Percentiles rank a stretch among this genome's conserved stretches.
Evolutionary conservation across 495 filamentous ascomycete species (phyloP).

Genomic region (Amniculicola lignicola): DNA sequence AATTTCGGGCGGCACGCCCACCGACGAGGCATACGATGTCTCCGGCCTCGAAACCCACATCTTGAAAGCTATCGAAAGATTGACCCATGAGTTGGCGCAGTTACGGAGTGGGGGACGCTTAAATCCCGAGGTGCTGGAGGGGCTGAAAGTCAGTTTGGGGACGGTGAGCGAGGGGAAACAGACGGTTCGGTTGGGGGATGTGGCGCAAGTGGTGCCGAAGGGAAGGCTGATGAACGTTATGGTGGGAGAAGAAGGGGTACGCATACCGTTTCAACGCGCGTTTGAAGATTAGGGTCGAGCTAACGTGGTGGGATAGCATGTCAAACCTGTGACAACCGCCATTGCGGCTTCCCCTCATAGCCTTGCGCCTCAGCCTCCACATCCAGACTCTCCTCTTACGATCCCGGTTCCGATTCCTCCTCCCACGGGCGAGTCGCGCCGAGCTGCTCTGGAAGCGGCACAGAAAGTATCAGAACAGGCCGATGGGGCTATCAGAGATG

Average conservation of each 20-base stretch:
- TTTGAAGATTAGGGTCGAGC: not conserved
- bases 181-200: conserved; percentile 60
- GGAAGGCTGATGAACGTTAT: conserved; percentile 65
- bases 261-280: conserved; percentile 23
- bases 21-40: conserved; percentile 67
- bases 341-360: conserved; percentile 65
- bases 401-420: conserved; percentile 70
- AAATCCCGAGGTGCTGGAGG: conserved; percentile 64
- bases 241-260: conserved; percentile 59
- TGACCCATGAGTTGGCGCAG: conserved; percentile 62
- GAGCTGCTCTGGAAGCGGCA: conserved; percentile 52
- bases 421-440: conserved; percentile 60
- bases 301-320: conserved; percentile 50
- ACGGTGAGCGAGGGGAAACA: conserved; percentile 39
- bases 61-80: conserved; percentile 51
- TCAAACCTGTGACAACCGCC: conserved; percentile 70
- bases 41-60: conserved; percentile 61
- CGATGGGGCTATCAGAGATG: conserved; percentile 52
- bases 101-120: conserved; percentile 65
- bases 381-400: conserved; percentile 64
- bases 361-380: conserved; percentile 65
- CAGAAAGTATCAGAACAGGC: conserved; percentile 62
- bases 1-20: conserved; percentile 7
- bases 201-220: conserved; percentile 74
- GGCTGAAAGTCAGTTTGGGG: conserved; percentile 56